These are phyloP conservation scores for Periconia macrospinosa DNA, from an alignment of 2,329 filamentous ascomycete genomes.

Conservation along the genomic window DNA sequence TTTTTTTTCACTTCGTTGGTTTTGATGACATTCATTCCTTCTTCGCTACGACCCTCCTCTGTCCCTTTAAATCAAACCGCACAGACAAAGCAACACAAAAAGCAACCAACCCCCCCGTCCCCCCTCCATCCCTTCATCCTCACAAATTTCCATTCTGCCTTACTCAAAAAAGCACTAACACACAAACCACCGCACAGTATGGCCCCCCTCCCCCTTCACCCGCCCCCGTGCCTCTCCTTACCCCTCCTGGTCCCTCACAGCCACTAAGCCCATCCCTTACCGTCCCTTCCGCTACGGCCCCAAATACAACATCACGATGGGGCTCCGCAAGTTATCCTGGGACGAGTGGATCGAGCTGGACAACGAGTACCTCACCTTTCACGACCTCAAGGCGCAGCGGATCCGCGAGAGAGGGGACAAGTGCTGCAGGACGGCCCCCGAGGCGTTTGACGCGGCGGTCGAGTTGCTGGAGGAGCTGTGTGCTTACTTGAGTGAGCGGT, in stretches of 20 bases:
- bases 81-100: background rate
- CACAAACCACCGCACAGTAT: conserved; percentile 45
- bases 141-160: too few relatives aligned
- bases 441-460: conserved; percentile 70
- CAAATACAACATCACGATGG: conserved; percentile 77
- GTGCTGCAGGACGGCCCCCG: conserved; percentile 69
- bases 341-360: conserved; percentile 85
- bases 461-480: conserved; percentile 76
- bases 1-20: too few relatives aligned
- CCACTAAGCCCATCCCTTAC: conserved; percentile 75
- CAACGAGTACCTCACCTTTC: conserved; percentile 73
- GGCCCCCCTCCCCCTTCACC: conserved; percentile 61
- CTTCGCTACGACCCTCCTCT: too few relatives aligned
- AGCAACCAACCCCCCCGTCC: too few relatives aligned
- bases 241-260: conserved; percentile 67
- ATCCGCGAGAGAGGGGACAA: conserved; percentile 68
- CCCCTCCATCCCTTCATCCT: too few relatives aligned
- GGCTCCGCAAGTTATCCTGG: conserved; percentile 68
- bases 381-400: conserved; percentile 69
- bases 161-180: background rate
- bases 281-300: conserved; percentile 77
- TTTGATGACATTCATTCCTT: too few relatives aligned
- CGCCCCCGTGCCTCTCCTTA: conserved; percentile 64
- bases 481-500: conserved; percentile 72
- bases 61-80: too few relatives aligned